Evolutionary conservation across 106 monocot species (phyloP).

Genomic region (Allium sativum): DNA sequence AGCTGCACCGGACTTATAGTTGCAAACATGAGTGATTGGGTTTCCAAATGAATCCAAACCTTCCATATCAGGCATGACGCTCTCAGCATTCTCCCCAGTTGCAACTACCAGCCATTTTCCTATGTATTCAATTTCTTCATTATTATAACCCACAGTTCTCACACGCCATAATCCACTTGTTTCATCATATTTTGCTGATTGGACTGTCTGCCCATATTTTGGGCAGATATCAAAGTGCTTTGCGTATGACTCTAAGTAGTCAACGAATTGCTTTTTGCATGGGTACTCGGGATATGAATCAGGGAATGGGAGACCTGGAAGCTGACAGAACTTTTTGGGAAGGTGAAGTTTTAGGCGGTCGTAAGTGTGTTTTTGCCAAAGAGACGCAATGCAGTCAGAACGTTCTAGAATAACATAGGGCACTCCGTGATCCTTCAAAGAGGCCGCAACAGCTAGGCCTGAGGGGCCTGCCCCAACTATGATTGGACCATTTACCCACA

Average conservation of each 20-base stretch:
- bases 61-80: slow-evolving; percentile 1
- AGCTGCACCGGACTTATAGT: slow-evolving; percentile 7
- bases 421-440: slow-evolving; percentile 18
- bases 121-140: slow-evolving; percentile 1
- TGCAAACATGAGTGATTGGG: background rate
- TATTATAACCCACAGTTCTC: background rate
- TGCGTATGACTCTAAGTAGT: slow-evolving; percentile 37
- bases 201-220: slow-evolving; percentile 29
- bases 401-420: slow-evolving; percentile 41
- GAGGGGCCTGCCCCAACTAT: slow-evolving; percentile 31
- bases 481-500: slow-evolving; percentile 40
- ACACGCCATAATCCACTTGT: slow-evolving; percentile 33
- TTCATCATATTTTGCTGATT: slow-evolving; percentile 31
- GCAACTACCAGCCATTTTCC: slow-evolving; percentile 12
- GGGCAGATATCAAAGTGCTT: slow-evolving; percentile 30
- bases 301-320: slow-evolving; percentile 37
- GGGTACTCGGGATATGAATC: slow-evolving; percentile 43
- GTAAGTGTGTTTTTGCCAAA: slow-evolving; percentile 49
- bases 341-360: slow-evolving; percentile 54
- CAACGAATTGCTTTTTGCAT: slow-evolving; percentile 33
- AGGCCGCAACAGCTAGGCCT: slow-evolving; percentile 11
- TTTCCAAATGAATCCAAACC: background rate
- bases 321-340: slow-evolving; percentile 49
- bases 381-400: slow-evolving; percentile 46
- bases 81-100: slow-evolving; percentile 12